phyloP scores from a whole-genome alignment of 106 monocot species.

The Cymbidium sinense region DNA sequence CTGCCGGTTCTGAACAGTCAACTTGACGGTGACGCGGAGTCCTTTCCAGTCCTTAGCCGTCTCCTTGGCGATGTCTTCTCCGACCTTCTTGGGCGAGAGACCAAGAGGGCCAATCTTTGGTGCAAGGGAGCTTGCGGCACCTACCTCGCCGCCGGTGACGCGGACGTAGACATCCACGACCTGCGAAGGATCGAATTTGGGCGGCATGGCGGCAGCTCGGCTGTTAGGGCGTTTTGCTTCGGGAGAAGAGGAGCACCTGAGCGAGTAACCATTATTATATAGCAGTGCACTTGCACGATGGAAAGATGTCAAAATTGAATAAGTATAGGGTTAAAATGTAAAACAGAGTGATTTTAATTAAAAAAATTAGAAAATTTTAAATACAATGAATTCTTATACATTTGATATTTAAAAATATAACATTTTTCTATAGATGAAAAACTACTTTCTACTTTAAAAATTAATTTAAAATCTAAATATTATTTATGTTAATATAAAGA shows the following conservation, averaged over 20 bases:
- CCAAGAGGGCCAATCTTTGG: conserved; percentile 66
- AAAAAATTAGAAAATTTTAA: too few relatives aligned
- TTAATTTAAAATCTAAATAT: too few relatives aligned
- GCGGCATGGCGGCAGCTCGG: conserved; percentile 31
- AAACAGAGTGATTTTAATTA: too few relatives aligned
- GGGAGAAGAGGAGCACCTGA: not conserved
- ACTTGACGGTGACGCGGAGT: conserved; percentile 63
- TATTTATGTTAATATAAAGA: too few relatives aligned
- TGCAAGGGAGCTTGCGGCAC: conserved; percentile 56
- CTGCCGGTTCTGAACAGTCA: conserved; percentile 69
- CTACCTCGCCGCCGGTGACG: conserved; percentile 66
- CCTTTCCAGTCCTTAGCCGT: conserved; percentile 73
- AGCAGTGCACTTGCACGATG: too few relatives aligned
- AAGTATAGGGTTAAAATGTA: too few relatives aligned
- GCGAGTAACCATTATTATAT: not conserved
- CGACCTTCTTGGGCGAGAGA: conserved; percentile 64
- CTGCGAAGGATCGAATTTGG: conserved; percentile 59
- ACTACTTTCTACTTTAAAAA: too few relatives aligned
- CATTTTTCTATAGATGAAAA: too few relatives aligned
- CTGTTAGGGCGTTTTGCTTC: not conserved
- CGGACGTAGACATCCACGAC: conserved; percentile 63
- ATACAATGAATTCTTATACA: too few relatives aligned
- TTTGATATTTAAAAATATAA: too few relatives aligned
- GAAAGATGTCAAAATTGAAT: too few relatives aligned
- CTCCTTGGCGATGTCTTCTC: conserved; percentile 72